Conservation (phyloP, 495 filamentous ascomycete genomes). For the Extremus antarcticus region DNA sequence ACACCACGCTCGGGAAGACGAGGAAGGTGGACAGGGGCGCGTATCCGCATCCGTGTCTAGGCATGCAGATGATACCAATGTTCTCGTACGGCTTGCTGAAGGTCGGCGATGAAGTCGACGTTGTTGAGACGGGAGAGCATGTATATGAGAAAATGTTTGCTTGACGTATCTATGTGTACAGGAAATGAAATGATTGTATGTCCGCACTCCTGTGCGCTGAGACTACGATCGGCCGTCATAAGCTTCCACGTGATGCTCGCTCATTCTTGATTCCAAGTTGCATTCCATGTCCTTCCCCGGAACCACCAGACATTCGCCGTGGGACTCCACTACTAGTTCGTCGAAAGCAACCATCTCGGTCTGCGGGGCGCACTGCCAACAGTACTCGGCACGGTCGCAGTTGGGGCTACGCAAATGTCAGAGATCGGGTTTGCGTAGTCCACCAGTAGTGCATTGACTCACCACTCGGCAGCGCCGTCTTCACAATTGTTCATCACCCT, state of each 20-base stretch:
- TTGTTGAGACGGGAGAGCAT: slow-evolving; percentile 53
- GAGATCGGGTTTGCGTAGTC: neutral
- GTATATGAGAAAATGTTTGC: slow-evolving; percentile 35
- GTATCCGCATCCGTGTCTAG: slow-evolving; percentile 59
- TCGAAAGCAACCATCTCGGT: neutral
- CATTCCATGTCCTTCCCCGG: neutral
- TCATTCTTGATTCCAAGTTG: neutral
- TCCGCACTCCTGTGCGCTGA: no score
- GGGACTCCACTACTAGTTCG: neutral
- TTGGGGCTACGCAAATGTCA: neutral
- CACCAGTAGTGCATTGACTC: neutral
- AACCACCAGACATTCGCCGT: neutral
- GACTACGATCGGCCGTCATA: no score
- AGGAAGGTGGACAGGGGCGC: slow-evolving; percentile 67
- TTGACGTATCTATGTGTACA: neutral
- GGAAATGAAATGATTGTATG: neutral
- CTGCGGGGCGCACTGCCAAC: neutral
- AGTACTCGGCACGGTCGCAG: slow-evolving; percentile 1
- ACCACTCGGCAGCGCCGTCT: slow-evolving; percentile 1
- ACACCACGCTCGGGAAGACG: slow-evolving; percentile 56
- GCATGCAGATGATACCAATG: slow-evolving; percentile 71
- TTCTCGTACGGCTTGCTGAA: slow-evolving; percentile 34
- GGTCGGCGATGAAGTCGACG: slow-evolving; percentile 51
- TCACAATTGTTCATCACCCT: slow-evolving; percentile 1
- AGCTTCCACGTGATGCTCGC: neutral